These are phyloP conservation scores for Phytophthora lateralis DNA, from an alignment of 352 stramenopile genomes.

Conservation along the genomic window DNA sequence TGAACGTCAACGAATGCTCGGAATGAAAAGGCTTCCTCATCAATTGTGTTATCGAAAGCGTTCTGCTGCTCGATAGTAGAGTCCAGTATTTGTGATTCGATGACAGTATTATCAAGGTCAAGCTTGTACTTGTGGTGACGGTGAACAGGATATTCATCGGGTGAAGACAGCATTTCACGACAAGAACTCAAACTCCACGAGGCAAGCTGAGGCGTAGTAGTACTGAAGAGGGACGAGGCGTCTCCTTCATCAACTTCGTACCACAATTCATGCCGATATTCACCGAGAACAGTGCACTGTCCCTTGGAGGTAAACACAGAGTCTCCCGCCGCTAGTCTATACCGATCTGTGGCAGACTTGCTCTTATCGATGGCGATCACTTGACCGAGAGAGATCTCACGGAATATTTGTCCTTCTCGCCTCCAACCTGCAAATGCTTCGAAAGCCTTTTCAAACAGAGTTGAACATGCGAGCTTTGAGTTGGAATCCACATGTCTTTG, in stretches of 20 bases:
- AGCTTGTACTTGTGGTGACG: constrained; percentile 30
- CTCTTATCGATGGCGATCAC: constrained; percentile 45
- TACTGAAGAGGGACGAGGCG: constrained; percentile 11
- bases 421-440: constrained; percentile 39
- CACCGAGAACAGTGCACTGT: constrained; percentile 63
- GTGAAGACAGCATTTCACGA: constrained; percentile 48
- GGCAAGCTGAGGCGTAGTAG: constrained; percentile 11
- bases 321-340: constrained; percentile 54
- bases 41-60: background rate
- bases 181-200: constrained; percentile 61
- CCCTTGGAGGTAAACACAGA: constrained; percentile 65
- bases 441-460: constrained; percentile 36
- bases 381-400: constrained; percentile 40
- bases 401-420: constrained; percentile 29
- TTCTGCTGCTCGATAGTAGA: constrained; percentile 1
- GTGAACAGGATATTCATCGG: constrained; percentile 56
- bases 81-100: background rate
- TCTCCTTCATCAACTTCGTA: constrained; percentile 50
- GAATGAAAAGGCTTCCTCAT: constrained; percentile 14
- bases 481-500: background rate
- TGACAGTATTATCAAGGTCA: constrained; percentile 4
- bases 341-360: constrained; percentile 30
- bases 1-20: constrained; percentile 26
- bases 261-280: constrained; percentile 70
- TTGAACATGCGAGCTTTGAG: background rate